Conservation (phyloP, 1,284 basidiomycete species). For the Microbotryum saponariae region DNA sequence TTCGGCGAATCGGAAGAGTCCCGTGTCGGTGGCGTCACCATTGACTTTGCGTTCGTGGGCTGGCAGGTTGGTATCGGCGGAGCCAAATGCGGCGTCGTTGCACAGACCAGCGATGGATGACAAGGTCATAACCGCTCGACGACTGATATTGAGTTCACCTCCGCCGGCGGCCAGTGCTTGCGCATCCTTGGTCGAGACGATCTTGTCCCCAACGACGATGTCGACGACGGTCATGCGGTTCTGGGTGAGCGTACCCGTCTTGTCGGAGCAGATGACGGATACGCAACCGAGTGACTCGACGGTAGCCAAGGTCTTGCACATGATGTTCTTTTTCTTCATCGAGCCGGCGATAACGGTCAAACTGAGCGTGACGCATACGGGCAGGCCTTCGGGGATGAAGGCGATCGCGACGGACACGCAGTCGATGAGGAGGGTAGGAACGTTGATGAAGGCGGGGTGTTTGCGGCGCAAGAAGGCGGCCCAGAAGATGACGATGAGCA, state of each 20-base stretch:
- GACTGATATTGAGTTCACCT: slow-evolving; percentile 25
- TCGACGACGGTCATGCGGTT: slow-evolving; percentile 46
- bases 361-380: slow-evolving; percentile 48
- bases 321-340: slow-evolving; percentile 52
- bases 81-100: slow-evolving; percentile 56
- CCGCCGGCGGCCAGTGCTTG: slow-evolving; percentile 38
- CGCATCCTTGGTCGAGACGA: not conserved
- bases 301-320: slow-evolving; percentile 55
- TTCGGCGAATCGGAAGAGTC: slow-evolving; percentile 15
- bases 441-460: slow-evolving; percentile 53
- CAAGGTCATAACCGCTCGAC: slow-evolving; percentile 37
- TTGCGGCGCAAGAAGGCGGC: slow-evolving; percentile 47
- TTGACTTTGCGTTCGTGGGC: slow-evolving; percentile 48
- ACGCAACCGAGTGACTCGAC: slow-evolving; percentile 56
- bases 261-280: slow-evolving; percentile 54
- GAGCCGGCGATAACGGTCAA: slow-evolving; percentile 45
- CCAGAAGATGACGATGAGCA: slow-evolving; percentile 51
- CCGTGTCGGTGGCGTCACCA: slow-evolving; percentile 47
- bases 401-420: slow-evolving; percentile 46
- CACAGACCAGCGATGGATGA: slow-evolving; percentile 53
- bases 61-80: slow-evolving; percentile 42
- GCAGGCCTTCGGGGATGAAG: slow-evolving; percentile 50
- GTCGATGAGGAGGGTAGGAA: slow-evolving; percentile 27
- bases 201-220: slow-evolving; percentile 15
- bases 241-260: slow-evolving; percentile 51